Percentiles rank a stretch among this genome's conserved stretches.
These are phyloP conservation scores for Vaccinium vitisidaea DNA, from an alignment of 148 eudicot species.

Conservation along the genomic window DNA sequence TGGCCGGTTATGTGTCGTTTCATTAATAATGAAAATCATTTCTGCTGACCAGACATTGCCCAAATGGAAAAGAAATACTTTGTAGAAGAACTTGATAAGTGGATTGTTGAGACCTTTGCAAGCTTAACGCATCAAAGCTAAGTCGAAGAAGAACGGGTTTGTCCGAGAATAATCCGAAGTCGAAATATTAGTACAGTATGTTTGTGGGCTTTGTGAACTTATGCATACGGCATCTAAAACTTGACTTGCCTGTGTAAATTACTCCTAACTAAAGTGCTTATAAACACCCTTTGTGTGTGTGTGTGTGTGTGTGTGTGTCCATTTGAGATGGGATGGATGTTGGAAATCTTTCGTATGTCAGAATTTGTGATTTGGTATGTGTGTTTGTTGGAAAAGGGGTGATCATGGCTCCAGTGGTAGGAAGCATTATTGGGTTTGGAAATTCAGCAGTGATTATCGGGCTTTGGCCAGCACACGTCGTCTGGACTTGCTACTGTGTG, in stretches of 20 bases:
- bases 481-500: constrained; percentile 88
- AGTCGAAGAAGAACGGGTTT: background rate
- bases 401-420: constrained; percentile 54
- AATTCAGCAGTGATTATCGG: constrained; percentile 78
- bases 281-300: background rate
- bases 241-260: background rate
- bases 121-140: background rate
- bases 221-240: background rate
- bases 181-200: background rate
- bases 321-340: background rate
- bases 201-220: background rate
- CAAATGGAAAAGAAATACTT: background rate
- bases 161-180: background rate
- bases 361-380: background rate
- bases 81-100: background rate
- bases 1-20: background rate
- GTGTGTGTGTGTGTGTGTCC: background rate
- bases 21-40: background rate
- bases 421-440: constrained; percentile 56
- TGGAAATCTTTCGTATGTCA: background rate
- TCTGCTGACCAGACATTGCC: background rate
- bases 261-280: background rate
- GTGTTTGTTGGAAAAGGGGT: constrained; percentile 36
- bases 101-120: background rate
- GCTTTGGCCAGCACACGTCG: constrained; percentile 83